These are phyloP conservation scores for Rickenella mellea DNA, from an alignment of 768 basidiomycete species.

Conservation along the genomic window DNA sequence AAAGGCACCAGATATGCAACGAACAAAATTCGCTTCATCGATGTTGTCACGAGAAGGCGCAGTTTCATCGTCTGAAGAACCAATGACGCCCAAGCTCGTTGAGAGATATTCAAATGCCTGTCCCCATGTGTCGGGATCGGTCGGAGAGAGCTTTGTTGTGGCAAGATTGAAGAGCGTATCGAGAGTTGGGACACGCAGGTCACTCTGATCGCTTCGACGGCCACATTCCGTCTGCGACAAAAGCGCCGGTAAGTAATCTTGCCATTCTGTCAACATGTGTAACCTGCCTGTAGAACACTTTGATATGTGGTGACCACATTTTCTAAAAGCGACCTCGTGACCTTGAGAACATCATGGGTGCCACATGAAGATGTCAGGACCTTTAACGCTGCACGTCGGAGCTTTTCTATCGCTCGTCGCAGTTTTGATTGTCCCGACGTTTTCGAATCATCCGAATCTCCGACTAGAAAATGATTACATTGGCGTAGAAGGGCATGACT, in stretches of 20 bases:
- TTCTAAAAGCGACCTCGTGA: too few species aligned
- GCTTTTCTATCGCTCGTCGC: not conserved
- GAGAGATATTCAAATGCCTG: conserved; percentile 7
- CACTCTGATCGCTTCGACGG: not conserved
- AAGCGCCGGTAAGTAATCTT: not conserved
- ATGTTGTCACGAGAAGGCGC: not conserved
- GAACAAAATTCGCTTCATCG: conserved; percentile 40
- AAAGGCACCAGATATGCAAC: conserved; percentile 65
- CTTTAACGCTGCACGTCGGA: not conserved
- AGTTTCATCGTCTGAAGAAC: not conserved
- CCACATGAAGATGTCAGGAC: not conserved
- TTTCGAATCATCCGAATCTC: too few species aligned
- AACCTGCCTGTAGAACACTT: not conserved
- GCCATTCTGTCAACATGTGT: not conserved
- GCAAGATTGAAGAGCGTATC: conserved; percentile 52
- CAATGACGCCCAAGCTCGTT: conserved; percentile 1
- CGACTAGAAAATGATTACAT: too few species aligned
- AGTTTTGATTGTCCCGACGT: too few species aligned
- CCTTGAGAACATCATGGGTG: too few species aligned
- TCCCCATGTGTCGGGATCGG: conserved; percentile 34
- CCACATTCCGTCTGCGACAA: not conserved
- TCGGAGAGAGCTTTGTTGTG: conserved; percentile 28
- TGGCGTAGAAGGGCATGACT: too few species aligned
- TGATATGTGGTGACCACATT: too few species aligned
- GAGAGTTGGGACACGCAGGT: conserved; percentile 22